Evolutionary conservation across 2,329 filamentous ascomycete species (phyloP).

Genomic region (Aspergillus sp.): DNA sequence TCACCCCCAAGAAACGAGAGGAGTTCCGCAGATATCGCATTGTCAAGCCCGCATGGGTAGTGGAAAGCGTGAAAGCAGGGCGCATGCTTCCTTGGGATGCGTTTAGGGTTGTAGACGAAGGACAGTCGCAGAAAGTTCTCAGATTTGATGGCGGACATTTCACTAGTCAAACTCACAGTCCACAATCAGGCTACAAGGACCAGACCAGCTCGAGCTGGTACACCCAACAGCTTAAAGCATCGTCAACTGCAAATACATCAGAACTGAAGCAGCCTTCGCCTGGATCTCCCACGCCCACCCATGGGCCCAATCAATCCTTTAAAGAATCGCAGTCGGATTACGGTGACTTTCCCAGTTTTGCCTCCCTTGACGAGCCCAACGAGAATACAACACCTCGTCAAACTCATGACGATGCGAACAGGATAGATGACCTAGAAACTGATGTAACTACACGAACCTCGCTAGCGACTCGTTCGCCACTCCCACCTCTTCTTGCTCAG

Average conservation of each 20-base stretch:
- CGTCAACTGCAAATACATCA: constrained; percentile 27
- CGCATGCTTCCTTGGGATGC: constrained; percentile 80
- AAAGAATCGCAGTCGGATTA: constrained; percentile 44
- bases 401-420: not conserved
- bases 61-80: constrained; percentile 81
- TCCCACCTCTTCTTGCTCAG: not conserved
- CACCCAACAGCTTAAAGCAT: constrained; percentile 63
- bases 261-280: constrained; percentile 13
- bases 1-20: constrained; percentile 89
- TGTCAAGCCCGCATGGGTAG: constrained; percentile 91
- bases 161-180: constrained; percentile 63
- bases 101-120: constrained; percentile 83
- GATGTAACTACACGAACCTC: not conserved
- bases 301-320: constrained; percentile 23
- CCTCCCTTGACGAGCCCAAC: constrained; percentile 16
- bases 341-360: constrained; percentile 40
- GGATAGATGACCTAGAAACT: not conserved
- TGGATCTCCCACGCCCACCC: not conserved
- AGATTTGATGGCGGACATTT: constrained; percentile 63
- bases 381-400: not conserved
- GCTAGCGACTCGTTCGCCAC: not conserved
- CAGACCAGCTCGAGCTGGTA: constrained; percentile 85
- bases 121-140: constrained; percentile 76
- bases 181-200: constrained; percentile 68
- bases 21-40: constrained; percentile 88